Evolutionary conservation across 2,329 filamentous ascomycete genomes (phyloP), one percentile per base, ranked within the genome.

Genomic region (Dactylellina parvicollis): DNA sequence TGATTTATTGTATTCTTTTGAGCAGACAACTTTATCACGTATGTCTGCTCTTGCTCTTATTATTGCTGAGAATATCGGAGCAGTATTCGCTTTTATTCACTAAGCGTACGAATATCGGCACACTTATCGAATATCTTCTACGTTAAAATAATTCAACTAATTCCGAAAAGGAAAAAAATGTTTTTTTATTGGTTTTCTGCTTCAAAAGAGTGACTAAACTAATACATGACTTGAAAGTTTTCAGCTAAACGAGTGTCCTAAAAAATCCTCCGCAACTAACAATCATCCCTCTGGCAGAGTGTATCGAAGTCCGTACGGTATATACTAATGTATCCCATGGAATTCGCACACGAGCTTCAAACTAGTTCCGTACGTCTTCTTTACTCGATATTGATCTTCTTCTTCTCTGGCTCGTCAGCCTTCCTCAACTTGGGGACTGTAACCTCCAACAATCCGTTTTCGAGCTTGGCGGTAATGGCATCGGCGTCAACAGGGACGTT

Each of bases 391-490:
- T 49, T 73, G 50, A 73, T 73, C 69, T 66, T 73, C 69, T 73
- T 73, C 38, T 73, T 73, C 54, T 73, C 69, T 18, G 69, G 69
- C 69, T 73, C 69, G 24, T 73, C 69, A 7, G 54, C 52, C 69
- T 66, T 66, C 47, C 60, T 73, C 46, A 73, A 36, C 69, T 73
- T 73, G 38, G 69, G 69, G 4, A 73, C 69, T 0, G 69, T 73
- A 22, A 73, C 69, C 42, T 73, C 69, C 69, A 73, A 73, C 69
- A 73, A 54, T 16, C 76, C 76, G 61, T 75, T 74, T 44, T 77
- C 74, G 16, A 77, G 62, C 50, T 74, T 76, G 12, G 76, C 76
- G 5, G 74, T 76, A 40, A 77, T 77, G 16, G 30, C 52, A 59
- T 74, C 74, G 20, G 67, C 54, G 32, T 76, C 74, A 22, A 77